Evolutionary conservation across 2,329 filamentous ascomycete genomes (phyloP), one percentile per base, ranked within the genome.

Genomic region (Venturia oleaginea): DNA sequence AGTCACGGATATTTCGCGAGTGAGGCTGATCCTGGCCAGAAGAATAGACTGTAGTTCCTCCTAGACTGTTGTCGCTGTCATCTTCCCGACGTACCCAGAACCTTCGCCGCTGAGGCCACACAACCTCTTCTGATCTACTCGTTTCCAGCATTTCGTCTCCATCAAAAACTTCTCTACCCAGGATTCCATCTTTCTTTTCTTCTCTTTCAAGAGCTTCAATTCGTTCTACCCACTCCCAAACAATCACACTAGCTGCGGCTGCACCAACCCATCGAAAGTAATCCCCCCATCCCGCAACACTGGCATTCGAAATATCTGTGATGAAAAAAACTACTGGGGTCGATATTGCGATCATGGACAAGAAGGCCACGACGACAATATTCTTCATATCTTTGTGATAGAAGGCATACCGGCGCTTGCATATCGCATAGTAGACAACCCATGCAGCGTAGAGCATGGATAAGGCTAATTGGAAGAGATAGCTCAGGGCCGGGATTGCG

Each of bases 201-300:
- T 96, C 92, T 69, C 92, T 85, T 77, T 97, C 92, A 67, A 96
- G 76, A 0, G 92, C 91, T 74, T 97, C 92, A 60, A 97, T 97
- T 32, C 92, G 84, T 75, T 97, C 92, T 3, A 97, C 92, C 92
- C 92, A 97, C 75, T 97, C 92, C 92, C 92, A 97, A 2, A 97
- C 92, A 27, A 96, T 90, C n/a, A 96, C 92, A 76, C 91, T 96
- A 34, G 92, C 92, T 1, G 92, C 92, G 0, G 92, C 92, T 1
- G 92, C 92, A 59, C 92, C 92, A n/a, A 96, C 92, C 92, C 92
- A 97, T 71, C 92, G 83, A 57, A 96, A 92, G 72, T 96, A 97
- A 72, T 96, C 92, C 72, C 92, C 92, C 92, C 92, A 97, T 10
- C 89, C 91, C 46, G 90, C 90, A 67, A 96, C 88, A 67, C 91